Conservation (phyloP, 345 rosid genomes). For the Corchorus capsularis region DNA sequence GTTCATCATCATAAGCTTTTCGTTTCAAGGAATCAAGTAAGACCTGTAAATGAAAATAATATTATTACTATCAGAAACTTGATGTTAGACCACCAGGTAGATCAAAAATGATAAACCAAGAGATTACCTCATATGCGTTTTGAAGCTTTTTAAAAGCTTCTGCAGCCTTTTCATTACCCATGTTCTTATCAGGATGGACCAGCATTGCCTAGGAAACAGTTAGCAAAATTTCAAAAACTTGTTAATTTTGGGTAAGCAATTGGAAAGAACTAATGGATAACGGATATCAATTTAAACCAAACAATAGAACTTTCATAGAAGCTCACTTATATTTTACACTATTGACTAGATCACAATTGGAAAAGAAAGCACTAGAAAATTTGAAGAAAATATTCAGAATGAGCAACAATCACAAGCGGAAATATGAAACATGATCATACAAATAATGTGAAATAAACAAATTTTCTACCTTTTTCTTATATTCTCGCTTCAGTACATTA, state of each 20-base stretch:
- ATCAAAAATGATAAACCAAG: constrained; percentile 3
- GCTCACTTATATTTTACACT: background rate
- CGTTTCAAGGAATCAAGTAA: constrained; percentile 82
- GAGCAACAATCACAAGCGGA: background rate
- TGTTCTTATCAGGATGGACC: constrained; percentile 99
- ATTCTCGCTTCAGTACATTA: constrained; percentile 78
- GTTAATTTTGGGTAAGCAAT: background rate
- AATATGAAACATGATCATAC: background rate
- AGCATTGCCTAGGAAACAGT: constrained; percentile 74
- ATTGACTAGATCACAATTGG: background rate
- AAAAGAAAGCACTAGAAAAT: background rate
- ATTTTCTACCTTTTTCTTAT: constrained; percentile 79
- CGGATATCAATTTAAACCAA: constrained; percentile 7
- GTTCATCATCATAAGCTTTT: constrained; percentile 88
- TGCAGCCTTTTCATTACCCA: constrained; percentile 98
- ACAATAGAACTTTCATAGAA: background rate
- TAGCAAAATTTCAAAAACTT: constrained; percentile 24
- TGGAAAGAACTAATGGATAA: background rate
- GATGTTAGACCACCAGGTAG: background rate
- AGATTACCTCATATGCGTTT: constrained; percentile 88
- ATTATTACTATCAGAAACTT: background rate
- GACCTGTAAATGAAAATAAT: constrained; percentile 44
- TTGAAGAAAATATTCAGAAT: constrained; percentile 13
- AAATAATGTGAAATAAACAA: constrained; percentile 15
- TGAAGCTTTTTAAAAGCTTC: constrained; percentile 99